Conservation (phyloP, 768 basidiomycete species). For the Leccinum boreale region DNA sequence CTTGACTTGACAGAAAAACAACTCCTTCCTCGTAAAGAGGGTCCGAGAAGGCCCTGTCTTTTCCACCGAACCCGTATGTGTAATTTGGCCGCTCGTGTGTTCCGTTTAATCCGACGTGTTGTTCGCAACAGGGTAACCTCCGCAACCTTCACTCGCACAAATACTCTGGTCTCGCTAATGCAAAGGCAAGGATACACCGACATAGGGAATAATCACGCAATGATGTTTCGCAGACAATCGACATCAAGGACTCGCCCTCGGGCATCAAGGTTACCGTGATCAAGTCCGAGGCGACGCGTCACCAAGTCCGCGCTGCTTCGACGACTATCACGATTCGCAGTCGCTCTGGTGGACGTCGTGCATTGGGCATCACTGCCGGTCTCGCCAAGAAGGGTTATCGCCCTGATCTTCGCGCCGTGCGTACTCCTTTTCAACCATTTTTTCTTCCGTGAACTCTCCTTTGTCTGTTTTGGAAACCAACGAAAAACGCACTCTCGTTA, state of each 20-base stretch:
- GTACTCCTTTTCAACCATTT: constrained; percentile 28
- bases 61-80: constrained; percentile 78
- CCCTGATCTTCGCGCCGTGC: constrained; percentile 73
- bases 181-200: constrained; percentile 49
- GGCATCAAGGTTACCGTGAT: constrained; percentile 61
- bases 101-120: constrained; percentile 4
- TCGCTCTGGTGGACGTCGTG: constrained; percentile 69
- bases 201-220: neutral
- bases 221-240: constrained; percentile 52
- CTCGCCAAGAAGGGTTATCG: constrained; percentile 69
- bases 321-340: constrained; percentile 56
- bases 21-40: constrained; percentile 84
- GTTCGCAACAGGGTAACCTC: constrained; percentile 67
- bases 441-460: neutral
- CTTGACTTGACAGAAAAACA: constrained; percentile 56
- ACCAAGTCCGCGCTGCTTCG: constrained; percentile 45
- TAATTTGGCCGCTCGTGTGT: neutral
- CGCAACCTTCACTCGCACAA: constrained; percentile 88
- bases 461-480: neutral
- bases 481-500: constrained; percentile 73
- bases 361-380: constrained; percentile 60
- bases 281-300: constrained; percentile 58
- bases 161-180: constrained; percentile 85
- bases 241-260: constrained; percentile 51
- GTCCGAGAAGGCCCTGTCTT: constrained; percentile 70